Conservation (phyloP, 306 rosid species). For the Inga oerstediana region DNA sequence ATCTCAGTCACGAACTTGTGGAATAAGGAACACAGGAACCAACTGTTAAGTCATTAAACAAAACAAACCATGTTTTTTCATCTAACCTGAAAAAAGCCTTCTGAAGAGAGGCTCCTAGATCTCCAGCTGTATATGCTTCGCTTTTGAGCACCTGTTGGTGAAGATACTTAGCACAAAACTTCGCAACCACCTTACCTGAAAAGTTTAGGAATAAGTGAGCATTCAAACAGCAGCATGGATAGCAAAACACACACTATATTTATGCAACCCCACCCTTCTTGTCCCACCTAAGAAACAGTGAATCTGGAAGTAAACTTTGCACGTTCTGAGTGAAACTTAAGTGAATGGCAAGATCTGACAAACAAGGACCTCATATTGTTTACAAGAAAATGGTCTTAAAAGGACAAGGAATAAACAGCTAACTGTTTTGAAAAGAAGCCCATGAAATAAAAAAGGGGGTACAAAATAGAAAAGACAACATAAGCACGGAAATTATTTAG, state of each 20-base stretch:
- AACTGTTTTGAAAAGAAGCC: neutral
- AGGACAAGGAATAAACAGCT: neutral
- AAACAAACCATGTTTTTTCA: constrained; percentile 20
- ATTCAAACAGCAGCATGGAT: constrained; percentile 3
- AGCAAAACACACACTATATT: constrained; percentile 8
- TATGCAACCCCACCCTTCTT: neutral
- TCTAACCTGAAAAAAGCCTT: constrained; percentile 85
- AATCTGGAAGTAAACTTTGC: neutral
- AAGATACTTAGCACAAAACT: constrained; percentile 93
- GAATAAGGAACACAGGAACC: constrained; percentile 31
- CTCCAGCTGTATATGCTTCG: constrained; percentile 74
- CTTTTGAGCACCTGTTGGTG: constrained; percentile 86
- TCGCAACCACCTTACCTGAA: constrained; percentile 97
- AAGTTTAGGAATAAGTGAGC: constrained; percentile 38
- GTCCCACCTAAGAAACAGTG: neutral
- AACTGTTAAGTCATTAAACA: constrained; percentile 18
- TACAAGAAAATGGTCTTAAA: neutral
- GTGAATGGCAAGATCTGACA: neutral
- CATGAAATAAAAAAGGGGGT: neutral
- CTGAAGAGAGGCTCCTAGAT: constrained; percentile 77
- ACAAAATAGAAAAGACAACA: neutral
- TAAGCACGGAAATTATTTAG: neutral
- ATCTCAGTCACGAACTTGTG: constrained; percentile 3
- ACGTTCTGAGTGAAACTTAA: neutral
- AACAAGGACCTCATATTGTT: neutral